A percentile compares a stretch with the other conserved stretches of the same genome.
These are phyloP conservation scores for Asterionellopsis glacialis DNA, from an alignment of 108 stramenopile species.

Conservation along the genomic window DNA sequence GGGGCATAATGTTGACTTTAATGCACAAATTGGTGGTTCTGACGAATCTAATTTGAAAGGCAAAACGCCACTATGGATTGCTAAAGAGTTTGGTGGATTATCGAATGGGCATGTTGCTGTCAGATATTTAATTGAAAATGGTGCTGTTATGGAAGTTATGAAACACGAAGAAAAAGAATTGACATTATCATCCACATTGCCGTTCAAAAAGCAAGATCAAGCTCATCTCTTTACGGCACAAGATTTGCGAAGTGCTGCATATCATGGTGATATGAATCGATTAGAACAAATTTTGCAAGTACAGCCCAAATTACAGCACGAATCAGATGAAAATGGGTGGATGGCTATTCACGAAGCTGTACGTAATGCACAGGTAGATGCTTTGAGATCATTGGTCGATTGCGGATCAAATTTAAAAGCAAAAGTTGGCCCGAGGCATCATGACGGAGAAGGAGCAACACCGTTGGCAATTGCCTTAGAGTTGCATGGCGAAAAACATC, in stretches of 20 bases:
- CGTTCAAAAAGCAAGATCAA: slow-evolving; percentile 1
- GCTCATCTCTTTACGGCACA: background rate
- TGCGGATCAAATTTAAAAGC: slow-evolving; percentile 52
- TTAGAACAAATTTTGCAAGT: background rate
- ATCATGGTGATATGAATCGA: background rate
- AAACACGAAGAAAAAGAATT: background rate
- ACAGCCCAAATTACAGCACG: slow-evolving; percentile 5
- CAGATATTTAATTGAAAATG: background rate
- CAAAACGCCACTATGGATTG: slow-evolving; percentile 7
- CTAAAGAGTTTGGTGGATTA: background rate
- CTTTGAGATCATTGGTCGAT: slow-evolving; percentile 43
- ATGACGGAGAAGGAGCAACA: slow-evolving; percentile 43
- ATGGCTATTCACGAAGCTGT: slow-evolving; percentile 50
- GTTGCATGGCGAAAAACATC: slow-evolving; percentile 29
- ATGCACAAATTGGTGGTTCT: slow-evolving; percentile 7
- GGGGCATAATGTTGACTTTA: slow-evolving; percentile 25
- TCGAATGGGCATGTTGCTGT: background rate
- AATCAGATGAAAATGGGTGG: slow-evolving; percentile 55
- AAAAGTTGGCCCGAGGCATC: slow-evolving; percentile 12
- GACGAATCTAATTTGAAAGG: slow-evolving; percentile 21
- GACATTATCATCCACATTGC: slow-evolving; percentile 6
- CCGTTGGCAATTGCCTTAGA: slow-evolving; percentile 36
- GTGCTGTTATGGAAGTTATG: no score
- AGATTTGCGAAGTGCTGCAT: background rate
- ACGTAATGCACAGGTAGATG: slow-evolving; percentile 43